Percentiles rank a stretch among this genome's conserved stretches.
Conservation (phyloP, 495 filamentous ascomycete species). For the Massariosphaeria phaeospora region DNA sequence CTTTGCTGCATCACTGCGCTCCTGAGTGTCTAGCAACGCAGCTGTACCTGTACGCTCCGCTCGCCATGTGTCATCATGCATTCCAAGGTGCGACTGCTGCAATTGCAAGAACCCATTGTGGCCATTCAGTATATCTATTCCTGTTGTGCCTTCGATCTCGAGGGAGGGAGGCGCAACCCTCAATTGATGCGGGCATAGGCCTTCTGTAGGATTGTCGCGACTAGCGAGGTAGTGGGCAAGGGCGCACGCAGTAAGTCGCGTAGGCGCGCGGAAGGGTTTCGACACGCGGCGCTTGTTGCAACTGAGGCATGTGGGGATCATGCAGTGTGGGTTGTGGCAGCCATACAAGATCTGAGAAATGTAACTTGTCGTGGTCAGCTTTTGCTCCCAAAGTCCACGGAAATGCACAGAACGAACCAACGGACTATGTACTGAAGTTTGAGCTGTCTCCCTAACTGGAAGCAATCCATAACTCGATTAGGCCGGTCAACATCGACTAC, state of each 20-base stretch:
- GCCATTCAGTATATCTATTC: neutral
- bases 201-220: slow-evolving; percentile 68
- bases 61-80: no score
- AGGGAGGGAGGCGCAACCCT: slow-evolving; percentile 19
- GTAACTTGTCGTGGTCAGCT: slow-evolving; percentile 50
- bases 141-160: slow-evolving; percentile 7
- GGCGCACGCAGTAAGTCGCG: slow-evolving; percentile 64
- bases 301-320: slow-evolving; percentile 74
- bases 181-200: slow-evolving; percentile 58
- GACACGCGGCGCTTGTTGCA: slow-evolving; percentile 62
- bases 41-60: neutral
- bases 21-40: neutral
- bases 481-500: slow-evolving; percentile 13
- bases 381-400: neutral
- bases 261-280: slow-evolving; percentile 68
- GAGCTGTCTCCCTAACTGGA: slow-evolving; percentile 17
- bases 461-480: slow-evolving; percentile 17
- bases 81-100: neutral
- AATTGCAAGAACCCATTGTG: neutral
- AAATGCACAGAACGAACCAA: neutral
- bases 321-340: slow-evolving; percentile 65
- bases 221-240: slow-evolving; percentile 74
- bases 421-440: slow-evolving; percentile 26
- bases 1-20: neutral
- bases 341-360: slow-evolving; percentile 79